Conservation (phyloP, 1,284 basidiomycete genomes). For the Lentinula novae-zelandiae region DNA sequence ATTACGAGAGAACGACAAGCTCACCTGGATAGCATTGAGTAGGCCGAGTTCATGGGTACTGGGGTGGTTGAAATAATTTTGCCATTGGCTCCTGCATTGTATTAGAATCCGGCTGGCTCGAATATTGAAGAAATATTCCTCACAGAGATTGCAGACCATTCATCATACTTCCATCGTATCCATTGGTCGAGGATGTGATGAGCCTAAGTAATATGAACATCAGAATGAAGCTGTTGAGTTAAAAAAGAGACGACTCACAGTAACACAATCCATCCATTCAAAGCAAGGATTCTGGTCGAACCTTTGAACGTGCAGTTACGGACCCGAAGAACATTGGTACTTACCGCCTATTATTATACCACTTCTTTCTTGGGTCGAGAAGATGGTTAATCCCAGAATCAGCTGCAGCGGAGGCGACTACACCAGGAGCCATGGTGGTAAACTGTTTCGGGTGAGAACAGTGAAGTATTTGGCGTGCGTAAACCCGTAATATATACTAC, state of each 20-base stretch:
- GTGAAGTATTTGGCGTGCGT: background rate
- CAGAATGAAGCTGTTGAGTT: background rate
- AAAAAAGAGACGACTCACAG: slow-evolving; percentile 37
- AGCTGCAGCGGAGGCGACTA: slow-evolving; percentile 35
- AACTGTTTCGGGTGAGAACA: slow-evolving; percentile 21
- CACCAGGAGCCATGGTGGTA: slow-evolving; percentile 45
- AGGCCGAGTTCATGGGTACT: slow-evolving; percentile 58
- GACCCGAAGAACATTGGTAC: slow-evolving; percentile 13
- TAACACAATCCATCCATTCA: slow-evolving; percentile 67
- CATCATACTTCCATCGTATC: slow-evolving; percentile 77
- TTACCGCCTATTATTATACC: slow-evolving; percentile 71
- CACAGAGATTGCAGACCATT: slow-evolving; percentile 66
- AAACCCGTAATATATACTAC: background rate
- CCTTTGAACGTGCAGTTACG: background rate
- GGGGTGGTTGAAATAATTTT: slow-evolving; percentile 52
- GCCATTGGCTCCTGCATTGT: slow-evolving; percentile 43
- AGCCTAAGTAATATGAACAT: slow-evolving; percentile 35
- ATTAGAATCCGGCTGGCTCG: background rate
- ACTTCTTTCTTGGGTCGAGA: slow-evolving; percentile 60
- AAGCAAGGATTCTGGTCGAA: slow-evolving; percentile 48
- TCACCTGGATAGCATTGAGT: slow-evolving; percentile 73
- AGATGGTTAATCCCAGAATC: slow-evolving; percentile 47
- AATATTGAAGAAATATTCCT: background rate
- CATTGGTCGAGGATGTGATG: slow-evolving; percentile 74
- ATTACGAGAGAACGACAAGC: slow-evolving; percentile 12